Evolutionary conservation across 164 flowering plant genomes (phyloP).

Genomic region (Stephania cephalantha): DNA sequence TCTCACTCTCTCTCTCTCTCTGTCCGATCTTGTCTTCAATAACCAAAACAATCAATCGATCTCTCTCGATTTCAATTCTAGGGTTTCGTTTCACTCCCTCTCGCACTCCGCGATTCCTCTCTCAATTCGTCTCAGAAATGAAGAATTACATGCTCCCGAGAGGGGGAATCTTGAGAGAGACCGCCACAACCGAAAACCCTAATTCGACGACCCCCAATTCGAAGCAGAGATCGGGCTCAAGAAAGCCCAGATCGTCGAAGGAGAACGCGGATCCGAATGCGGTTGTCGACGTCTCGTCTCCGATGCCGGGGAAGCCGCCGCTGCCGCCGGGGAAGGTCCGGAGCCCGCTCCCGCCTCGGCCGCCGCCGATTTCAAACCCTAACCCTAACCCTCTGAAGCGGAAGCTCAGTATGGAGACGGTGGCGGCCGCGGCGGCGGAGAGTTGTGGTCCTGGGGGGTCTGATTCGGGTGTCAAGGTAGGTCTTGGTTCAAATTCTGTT

Average conservation of each 20-base stretch:
- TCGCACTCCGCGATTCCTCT: constrained; percentile 11
- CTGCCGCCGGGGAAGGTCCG: constrained; percentile 36
- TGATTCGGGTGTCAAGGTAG: constrained; percentile 86
- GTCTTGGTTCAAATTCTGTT: neutral
- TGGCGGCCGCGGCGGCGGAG: constrained; percentile 43
- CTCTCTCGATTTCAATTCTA: neutral
- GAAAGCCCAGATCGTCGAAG: constrained; percentile 36
- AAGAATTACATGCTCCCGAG: constrained; percentile 58
- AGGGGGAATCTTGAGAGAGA: constrained; percentile 41
- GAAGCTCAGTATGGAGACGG: constrained; percentile 51
- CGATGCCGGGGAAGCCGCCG: constrained; percentile 20
- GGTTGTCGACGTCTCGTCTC: constrained; percentile 18
- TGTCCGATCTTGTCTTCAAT: neutral
- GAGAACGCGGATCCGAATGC: constrained; percentile 58
- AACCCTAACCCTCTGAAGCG: constrained; percentile 59
- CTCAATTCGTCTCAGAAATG: constrained; percentile 23
- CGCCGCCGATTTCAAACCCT: constrained; percentile 32
- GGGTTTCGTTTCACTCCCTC: constrained; percentile 5
- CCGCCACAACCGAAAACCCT: constrained; percentile 17
- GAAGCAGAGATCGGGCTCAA: constrained; percentile 34
- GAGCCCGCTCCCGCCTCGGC: constrained; percentile 82
- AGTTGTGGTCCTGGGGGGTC: constrained; percentile 22
- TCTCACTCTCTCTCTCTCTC: constrained; percentile 3
- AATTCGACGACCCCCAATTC: constrained; percentile 32
- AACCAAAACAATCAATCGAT: neutral